Percentiles rank a stretch among this genome's conserved stretches.
phyloP scores from a whole-genome alignment of 2,329 filamentous ascomycete genomes.

The Intubia oerlemansii region DNA sequence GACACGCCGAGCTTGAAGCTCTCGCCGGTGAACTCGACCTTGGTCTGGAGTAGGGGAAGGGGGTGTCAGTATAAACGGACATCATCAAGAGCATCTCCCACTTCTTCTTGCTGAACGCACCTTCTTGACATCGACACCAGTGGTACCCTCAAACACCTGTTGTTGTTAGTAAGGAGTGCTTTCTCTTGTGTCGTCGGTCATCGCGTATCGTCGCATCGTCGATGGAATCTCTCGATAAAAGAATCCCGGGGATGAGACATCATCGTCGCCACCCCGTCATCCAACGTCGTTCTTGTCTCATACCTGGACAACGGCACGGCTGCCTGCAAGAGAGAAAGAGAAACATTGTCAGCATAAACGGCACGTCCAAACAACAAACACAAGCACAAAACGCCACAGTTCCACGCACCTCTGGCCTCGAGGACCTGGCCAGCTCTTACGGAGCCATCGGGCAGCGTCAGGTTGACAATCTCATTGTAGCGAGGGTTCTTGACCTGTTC shows the following conservation, averaged over 20 bases:
- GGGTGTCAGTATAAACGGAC: too few relatives aligned
- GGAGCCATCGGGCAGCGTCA: slow-evolving; percentile 89
- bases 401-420: slow-evolving; percentile 77
- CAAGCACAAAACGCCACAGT: slow-evolving; percentile 10
- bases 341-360: too few relatives aligned
- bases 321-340: slow-evolving; percentile 38
- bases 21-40: slow-evolving; percentile 91
- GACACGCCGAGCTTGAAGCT: slow-evolving; percentile 97
- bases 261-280: too few relatives aligned
- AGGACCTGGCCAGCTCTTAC: slow-evolving; percentile 88
- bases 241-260: too few relatives aligned
- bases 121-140: slow-evolving; percentile 98
- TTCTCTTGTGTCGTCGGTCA: background rate
- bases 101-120: too few relatives aligned
- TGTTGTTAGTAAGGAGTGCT: too few relatives aligned
- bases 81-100: too few relatives aligned
- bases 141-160: slow-evolving; percentile 91
- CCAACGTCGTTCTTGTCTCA: too few relatives aligned
- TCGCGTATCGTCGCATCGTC: slow-evolving; percentile 1
- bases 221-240: too few relatives aligned
- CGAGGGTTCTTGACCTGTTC: slow-evolving; percentile 91
- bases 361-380: background rate
- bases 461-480: slow-evolving; percentile 93
- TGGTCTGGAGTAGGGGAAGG: slow-evolving; percentile 38
- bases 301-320: slow-evolving; percentile 89